Conservation (phyloP, 2,329 filamentous ascomycete species). For the Fusarium beomiforme region DNA sequence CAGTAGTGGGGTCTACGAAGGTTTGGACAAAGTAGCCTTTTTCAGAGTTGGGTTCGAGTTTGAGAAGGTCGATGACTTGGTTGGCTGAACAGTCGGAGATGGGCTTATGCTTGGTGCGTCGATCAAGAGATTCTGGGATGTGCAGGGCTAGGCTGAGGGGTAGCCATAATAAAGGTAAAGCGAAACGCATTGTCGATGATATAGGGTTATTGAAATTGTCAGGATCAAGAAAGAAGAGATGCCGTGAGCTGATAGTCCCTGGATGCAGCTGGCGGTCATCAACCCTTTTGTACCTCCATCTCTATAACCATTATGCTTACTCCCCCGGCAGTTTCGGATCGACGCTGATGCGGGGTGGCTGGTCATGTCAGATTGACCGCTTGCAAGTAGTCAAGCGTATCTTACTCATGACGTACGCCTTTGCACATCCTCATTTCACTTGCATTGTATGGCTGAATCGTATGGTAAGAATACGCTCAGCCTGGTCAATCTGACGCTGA, state of each 20-base stretch:
- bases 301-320: background rate
- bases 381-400: constrained; percentile 5
- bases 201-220: fast-evolving
- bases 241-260: background rate
- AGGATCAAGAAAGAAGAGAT: fast-evolving
- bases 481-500: background rate
- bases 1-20: constrained; percentile 52
- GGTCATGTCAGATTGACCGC: constrained; percentile 2
- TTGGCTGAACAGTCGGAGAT: constrained; percentile 44
- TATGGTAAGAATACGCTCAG: background rate
- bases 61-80: constrained; percentile 55
- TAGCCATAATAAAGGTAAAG: background rate
- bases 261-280: background rate
- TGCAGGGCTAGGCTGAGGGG: background rate
- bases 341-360: constrained; percentile 4
- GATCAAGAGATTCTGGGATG: constrained; percentile 1
- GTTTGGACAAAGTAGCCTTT: constrained; percentile 61
- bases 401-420: constrained; percentile 4
- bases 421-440: background rate
- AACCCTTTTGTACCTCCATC: background rate
- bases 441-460: background rate
- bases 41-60: constrained; percentile 56
- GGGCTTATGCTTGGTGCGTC: background rate
- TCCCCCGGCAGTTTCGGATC: background rate
- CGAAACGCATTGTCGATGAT: background rate